A percentile compares a stretch with the other conserved stretches of the same genome.
These are phyloP conservation scores for Breynia disticha DNA, from an alignment of 441 rosid genomes.

Conservation along the genomic window DNA sequence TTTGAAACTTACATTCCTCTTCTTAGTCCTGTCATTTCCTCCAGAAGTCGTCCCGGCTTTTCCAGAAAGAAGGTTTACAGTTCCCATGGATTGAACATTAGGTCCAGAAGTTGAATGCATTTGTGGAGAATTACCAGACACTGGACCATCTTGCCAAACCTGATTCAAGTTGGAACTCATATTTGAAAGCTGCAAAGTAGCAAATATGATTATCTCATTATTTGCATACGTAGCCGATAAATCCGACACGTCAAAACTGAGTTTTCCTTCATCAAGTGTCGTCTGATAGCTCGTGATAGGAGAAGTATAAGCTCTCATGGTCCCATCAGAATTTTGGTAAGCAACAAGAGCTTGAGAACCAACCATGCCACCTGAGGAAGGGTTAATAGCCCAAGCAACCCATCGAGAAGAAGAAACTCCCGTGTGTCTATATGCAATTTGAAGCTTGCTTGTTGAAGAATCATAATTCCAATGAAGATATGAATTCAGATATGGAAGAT, in stretches of 20 bases:
- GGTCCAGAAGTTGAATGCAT: conserved; percentile 41
- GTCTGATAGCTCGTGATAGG: conserved; percentile 44
- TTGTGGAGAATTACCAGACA: conserved; percentile 33
- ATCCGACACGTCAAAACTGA: conserved; percentile 55
- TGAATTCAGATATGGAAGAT: conserved; percentile 59
- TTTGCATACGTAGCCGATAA: conserved; percentile 39
- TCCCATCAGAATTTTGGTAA: conserved; percentile 40
- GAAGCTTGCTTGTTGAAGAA: conserved; percentile 38
- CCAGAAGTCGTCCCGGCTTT: conserved; percentile 24
- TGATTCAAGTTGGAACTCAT: conserved; percentile 32
- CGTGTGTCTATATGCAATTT: conserved; percentile 62
- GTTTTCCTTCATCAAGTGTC: conserved; percentile 31
- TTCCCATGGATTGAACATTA: conserved; percentile 46
- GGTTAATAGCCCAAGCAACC: conserved; percentile 89
- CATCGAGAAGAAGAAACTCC: conserved; percentile 37
- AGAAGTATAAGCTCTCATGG: conserved; percentile 49
- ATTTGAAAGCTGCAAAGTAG: conserved; percentile 37
- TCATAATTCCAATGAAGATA: conserved; percentile 64
- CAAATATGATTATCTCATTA: conserved; percentile 58
- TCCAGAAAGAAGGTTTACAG: conserved; percentile 51
- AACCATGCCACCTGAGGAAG: conserved; percentile 49
- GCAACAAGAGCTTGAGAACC: conserved; percentile 79
- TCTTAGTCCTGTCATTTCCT: conserved; percentile 31
- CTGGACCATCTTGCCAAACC: conserved; percentile 77
- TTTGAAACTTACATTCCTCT: conserved; percentile 42